Evolutionary conservation across 1,284 basidiomycete species (phyloP), one percentile per base, ranked within the genome.

Genomic region (Ceraceosorus guamensis): DNA sequence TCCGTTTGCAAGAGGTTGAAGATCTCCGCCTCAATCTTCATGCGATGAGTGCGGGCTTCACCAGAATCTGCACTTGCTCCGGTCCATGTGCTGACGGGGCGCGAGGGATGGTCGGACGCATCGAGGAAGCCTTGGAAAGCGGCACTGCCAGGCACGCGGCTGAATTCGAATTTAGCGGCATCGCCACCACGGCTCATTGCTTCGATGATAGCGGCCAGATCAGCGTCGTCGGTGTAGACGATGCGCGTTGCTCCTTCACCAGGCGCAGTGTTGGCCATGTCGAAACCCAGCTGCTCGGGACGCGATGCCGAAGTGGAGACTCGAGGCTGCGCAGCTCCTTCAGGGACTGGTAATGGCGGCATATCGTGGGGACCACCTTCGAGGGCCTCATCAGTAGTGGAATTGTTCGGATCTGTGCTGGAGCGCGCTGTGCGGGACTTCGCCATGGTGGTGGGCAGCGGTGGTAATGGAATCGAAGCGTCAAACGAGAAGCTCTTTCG

Each of bases 211-310:
- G 55, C 55, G 2, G 68, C 69, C 11, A 71, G 56, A 45, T 71
- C 68, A 11, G 66, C 64, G 52, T 71, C 69, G 35, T 58, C 63
- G 46, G 69, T 67, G 53, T 71, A 71, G 11, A 71, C 64, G 55
- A 71, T 70, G 3, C 66, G 53, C 5, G 68, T 71, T 0, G 63
- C 59, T 33, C 56, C 39, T 1, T 46, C 55, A 8, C 24, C 46
- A 18, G 24, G 45, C 11, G 35, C n/a, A 10, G 53, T 35, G 44
- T 58, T 63, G 11, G 62, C 62, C 50, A 59, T 54, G 33, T 61
- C 54, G 34, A 62, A 65, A 11, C 52, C 53, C 4, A 48, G 55
- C n/a, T 50, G 47, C 6, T 32, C n/a, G n/a, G n/a, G n/a, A n/a
- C n/a, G n/a, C n/a, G n/a, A n/a, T n/a, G 18, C 34, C 4, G 35